Evolutionary conservation across 176 grass and related monocot genomes (phyloP).

Genomic region (Aegilops umbellulata): DNA sequence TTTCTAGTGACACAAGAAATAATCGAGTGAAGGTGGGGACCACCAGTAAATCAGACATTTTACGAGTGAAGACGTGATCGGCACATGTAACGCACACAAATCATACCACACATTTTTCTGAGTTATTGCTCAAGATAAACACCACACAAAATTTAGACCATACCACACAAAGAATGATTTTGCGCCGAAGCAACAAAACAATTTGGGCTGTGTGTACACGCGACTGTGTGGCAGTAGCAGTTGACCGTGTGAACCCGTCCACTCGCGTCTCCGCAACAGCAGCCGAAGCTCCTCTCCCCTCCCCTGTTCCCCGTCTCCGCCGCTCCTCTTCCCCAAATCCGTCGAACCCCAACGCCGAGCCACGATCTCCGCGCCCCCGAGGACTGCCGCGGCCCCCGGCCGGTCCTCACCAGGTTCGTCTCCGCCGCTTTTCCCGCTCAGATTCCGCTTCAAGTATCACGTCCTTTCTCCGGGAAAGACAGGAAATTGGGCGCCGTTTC

Average conservation of each 20-base stretch:
- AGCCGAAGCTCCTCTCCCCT: neutral
- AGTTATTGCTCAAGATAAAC: no score
- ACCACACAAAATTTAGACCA: no score
- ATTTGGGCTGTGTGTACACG: neutral
- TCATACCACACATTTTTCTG: no score
- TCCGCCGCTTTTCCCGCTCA: neutral
- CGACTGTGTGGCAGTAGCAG: neutral
- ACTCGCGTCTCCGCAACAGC: constrained; percentile 9
- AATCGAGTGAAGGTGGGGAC: no score
- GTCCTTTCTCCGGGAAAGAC: neutral
- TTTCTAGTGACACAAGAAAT: no score
- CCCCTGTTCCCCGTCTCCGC: neutral
- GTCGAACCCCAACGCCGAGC: neutral
- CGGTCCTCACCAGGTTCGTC: neutral
- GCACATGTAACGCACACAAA: no score
- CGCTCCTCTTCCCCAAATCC: neutral
- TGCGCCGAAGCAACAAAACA: no score
- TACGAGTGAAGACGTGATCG: no score
- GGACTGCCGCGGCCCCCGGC: neutral
- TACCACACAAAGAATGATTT: no score
- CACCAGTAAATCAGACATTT: no score
- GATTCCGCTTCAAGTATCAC: neutral
- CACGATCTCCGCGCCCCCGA: neutral
- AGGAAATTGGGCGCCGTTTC: neutral
- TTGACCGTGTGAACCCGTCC: neutral